Evolutionary conservation across 148 eudicot genomes (phyloP).

Genomic region (Dianthus caryophyllus): DNA sequence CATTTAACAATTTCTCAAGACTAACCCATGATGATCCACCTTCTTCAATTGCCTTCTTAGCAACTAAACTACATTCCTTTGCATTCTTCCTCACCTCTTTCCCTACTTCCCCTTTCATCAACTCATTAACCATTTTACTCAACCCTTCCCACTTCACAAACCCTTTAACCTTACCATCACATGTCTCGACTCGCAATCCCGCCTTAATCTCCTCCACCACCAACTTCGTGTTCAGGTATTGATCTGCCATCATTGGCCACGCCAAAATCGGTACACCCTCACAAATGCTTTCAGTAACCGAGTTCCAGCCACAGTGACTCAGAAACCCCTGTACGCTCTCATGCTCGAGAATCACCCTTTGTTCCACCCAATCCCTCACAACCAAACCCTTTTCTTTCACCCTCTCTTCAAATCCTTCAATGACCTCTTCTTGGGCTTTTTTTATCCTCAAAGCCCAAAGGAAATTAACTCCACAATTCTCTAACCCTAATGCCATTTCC

Average conservation of each 20-base stretch:
- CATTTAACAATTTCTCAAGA: background rate
- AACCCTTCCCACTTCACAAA: conserved; percentile 45
- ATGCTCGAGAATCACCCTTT: conserved; percentile 45
- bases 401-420: conserved; percentile 35
- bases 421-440: conserved; percentile 8
- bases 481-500: conserved; percentile 49
- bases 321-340: conserved; percentile 46
- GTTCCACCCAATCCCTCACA: conserved; percentile 62
- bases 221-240: conserved; percentile 51
- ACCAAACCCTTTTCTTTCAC: conserved; percentile 47
- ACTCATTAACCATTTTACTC: conserved; percentile 38
- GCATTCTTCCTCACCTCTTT: conserved; percentile 37
- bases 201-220: conserved; percentile 56
- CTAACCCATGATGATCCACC: conserved; percentile 62
- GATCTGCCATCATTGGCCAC: conserved; percentile 49
- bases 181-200: conserved; percentile 41
- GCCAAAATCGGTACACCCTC: conserved; percentile 1
- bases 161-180: conserved; percentile 22
- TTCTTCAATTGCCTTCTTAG: conserved; percentile 41
- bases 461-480: conserved; percentile 38
- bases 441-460: conserved; percentile 51
- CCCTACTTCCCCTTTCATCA: conserved; percentile 62
- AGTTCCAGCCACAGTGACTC: conserved; percentile 27
- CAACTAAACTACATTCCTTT: conserved; percentile 31
- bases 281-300: conserved; percentile 1